Base-by-base conservation (phyloP, 2,329 filamentous ascomycete genomes). In the Keithomyces neogunnii region DNA sequence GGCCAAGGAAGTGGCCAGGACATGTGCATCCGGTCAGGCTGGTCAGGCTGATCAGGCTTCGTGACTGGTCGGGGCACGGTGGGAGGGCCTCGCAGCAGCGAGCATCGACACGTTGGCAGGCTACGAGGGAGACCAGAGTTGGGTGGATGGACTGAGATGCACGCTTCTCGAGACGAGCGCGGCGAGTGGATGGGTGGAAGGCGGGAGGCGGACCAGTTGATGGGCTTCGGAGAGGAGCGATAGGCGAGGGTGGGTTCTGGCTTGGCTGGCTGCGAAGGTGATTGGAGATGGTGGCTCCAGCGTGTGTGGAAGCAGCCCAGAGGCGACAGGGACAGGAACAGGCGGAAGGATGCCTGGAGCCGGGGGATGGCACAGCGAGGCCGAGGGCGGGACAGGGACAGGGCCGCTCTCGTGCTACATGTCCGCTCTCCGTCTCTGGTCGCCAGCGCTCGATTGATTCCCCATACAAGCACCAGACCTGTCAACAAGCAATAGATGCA, bases 41-140 rank as follows among this genome's bases (percentile, higher is more conserved):
- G 61, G 62, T 66, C 62, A 64, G 67, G 68, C 66, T 65, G 61
- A 62, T 66, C 62, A 64, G 66, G 64, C 62, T 63, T 66, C 68
- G 63, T 66, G 68, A 68, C 66, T 65, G 65, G 68, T 68, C 63
- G 65, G 65, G 63, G 66, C 55, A 53, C 54, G 62, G 63, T 65
- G 64, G 67, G 9, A 29, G 39, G 68, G 65, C 67, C 69, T 72
- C 70, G 70, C 69, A 72, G 63, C 64, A 62, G 64, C 63, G 63
- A 65, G 68, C 70, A 73, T 74, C 66, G 72, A 73, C 72, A 70
- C 68, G 72, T 69, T 73, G 72, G 70, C 49, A 44, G 39, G 42
- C 48, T 33, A 42, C 47, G 48, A 48, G 40, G 43, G 35, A 42
- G 47, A 33, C 30, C 47, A 29, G 42, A 47, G 45, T 39, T 30